Conservation (phyloP, 1,139 yeast genomes). For the Saccharomyces hybrid region DNA sequence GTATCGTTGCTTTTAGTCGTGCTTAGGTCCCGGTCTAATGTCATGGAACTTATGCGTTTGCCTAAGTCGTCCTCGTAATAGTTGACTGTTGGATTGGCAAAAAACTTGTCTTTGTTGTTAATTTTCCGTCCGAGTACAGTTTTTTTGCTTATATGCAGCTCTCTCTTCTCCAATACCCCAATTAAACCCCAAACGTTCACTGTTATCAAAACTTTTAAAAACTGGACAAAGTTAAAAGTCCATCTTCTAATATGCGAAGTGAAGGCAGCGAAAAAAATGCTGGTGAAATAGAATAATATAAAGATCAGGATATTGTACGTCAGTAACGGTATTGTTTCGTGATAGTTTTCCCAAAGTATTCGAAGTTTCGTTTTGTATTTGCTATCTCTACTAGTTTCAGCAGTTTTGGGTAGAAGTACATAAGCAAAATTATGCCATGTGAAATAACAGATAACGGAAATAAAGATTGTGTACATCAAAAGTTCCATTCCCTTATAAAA, state of each 20-base stretch:
- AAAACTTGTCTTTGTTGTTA: slow-evolving; percentile 24
- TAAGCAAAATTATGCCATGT: slow-evolving; percentile 25
- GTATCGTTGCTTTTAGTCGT: not conserved
- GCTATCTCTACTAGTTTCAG: not conserved
- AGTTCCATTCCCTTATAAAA: slow-evolving; percentile 14
- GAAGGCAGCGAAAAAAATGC: slow-evolving; percentile 14
- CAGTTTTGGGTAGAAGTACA: slow-evolving; percentile 17
- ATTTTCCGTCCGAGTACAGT: slow-evolving; percentile 30
- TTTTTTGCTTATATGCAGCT: slow-evolving; percentile 19
- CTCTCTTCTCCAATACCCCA: slow-evolving; percentile 26
- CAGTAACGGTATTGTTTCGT: slow-evolving; percentile 23
- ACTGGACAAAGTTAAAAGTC: slow-evolving; percentile 21
- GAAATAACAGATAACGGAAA: slow-evolving; percentile 13
- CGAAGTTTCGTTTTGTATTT: slow-evolving; percentile 6
- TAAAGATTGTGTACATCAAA: slow-evolving; percentile 15
- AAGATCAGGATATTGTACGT: slow-evolving; percentile 19
- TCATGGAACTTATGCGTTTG: not conserved
- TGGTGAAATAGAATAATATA: slow-evolving; percentile 12
- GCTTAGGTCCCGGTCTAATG: not conserved
- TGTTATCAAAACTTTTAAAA: slow-evolving; percentile 23
- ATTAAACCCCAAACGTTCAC: slow-evolving; percentile 31
- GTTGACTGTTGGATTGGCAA: slow-evolving; percentile 21
- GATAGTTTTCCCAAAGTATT: slow-evolving; percentile 23
- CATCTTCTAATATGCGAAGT: slow-evolving; percentile 13
- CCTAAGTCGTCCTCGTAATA: slow-evolving; percentile 7